phyloP scores from a whole-genome alignment of 345 rosid species.

The Lepidium sativum region DNA sequence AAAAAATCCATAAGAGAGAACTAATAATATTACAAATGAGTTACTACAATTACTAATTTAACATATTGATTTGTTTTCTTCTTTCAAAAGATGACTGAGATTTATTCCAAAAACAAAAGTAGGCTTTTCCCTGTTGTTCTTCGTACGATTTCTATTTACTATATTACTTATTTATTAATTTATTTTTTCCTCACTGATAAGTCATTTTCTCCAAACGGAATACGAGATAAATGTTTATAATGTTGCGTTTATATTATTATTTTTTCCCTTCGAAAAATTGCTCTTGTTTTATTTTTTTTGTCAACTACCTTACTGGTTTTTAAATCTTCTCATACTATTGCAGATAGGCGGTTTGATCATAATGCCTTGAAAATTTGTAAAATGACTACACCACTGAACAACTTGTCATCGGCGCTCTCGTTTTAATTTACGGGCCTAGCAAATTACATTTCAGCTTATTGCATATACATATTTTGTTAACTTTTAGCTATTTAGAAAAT shows the following conservation, averaged over 20 bases:
- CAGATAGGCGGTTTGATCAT: too few relatives aligned
- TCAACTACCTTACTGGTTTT: too few relatives aligned
- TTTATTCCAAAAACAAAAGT: constrained; percentile 16
- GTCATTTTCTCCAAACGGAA: constrained; percentile 25
- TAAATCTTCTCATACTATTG: too few relatives aligned
- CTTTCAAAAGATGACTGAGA: background rate
- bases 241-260: background rate
- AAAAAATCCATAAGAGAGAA: background rate
- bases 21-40: background rate
- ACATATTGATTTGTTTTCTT: background rate
- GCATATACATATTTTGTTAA: too few relatives aligned
- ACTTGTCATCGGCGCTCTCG: too few relatives aligned
- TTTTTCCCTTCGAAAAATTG: background rate
- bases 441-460: too few relatives aligned
- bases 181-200: constrained; percentile 13
- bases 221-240: constrained; percentile 13
- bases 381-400: too few relatives aligned
- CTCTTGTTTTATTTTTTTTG: too few relatives aligned
- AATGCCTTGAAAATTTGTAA: too few relatives aligned
- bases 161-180: constrained; percentile 13
- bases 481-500: too few relatives aligned
- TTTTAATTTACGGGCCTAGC: too few relatives aligned
- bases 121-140: constrained; percentile 9
- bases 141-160: constrained; percentile 12
- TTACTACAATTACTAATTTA: background rate